These are phyloP conservation scores for Acanthamoeba healyi DNA, from an alignment of 208 protist genomes.

Conservation along the genomic window DNA sequence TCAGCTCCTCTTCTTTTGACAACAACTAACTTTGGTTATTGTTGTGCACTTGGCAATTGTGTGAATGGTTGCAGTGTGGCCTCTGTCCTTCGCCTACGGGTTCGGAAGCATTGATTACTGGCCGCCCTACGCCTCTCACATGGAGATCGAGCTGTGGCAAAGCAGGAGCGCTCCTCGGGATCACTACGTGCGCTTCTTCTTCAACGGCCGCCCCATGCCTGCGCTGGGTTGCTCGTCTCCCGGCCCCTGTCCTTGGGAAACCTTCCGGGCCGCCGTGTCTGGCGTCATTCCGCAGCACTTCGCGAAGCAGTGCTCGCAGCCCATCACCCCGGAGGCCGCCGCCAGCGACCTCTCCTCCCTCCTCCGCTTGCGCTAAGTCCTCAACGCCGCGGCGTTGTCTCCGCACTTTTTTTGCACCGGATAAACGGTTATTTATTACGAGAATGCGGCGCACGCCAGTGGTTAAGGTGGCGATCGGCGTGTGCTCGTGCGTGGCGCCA, in stretches of 20 bases:
- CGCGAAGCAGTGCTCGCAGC: background rate
- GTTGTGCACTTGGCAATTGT: background rate
- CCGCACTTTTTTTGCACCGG: too few relatives aligned
- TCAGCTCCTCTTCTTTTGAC: background rate
- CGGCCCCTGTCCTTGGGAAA: background rate
- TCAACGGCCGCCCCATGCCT: background rate
- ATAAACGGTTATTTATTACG: too few relatives aligned
- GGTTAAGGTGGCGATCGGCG: background rate
- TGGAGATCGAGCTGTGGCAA: constrained; percentile 32
- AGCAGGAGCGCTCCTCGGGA: background rate
- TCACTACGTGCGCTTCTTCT: constrained; percentile 3
- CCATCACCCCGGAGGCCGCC: background rate
- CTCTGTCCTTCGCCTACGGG: background rate
- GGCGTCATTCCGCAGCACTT: background rate
- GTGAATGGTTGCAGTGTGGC: background rate
- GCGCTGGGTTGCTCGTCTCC: background rate
- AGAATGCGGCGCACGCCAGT: too few relatives aligned
- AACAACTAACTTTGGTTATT: background rate
- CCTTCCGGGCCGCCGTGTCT: background rate
- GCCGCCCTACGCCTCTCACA: constrained; percentile 33
- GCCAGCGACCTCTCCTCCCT: background rate
- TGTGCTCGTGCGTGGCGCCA: background rate
- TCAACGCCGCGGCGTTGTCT: background rate
- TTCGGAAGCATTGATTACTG: constrained; percentile 19
- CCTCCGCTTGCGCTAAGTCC: background rate